phyloP scores from a whole-genome alignment of 441 rosid species.

The Pelargonium fulgidum region DNA sequence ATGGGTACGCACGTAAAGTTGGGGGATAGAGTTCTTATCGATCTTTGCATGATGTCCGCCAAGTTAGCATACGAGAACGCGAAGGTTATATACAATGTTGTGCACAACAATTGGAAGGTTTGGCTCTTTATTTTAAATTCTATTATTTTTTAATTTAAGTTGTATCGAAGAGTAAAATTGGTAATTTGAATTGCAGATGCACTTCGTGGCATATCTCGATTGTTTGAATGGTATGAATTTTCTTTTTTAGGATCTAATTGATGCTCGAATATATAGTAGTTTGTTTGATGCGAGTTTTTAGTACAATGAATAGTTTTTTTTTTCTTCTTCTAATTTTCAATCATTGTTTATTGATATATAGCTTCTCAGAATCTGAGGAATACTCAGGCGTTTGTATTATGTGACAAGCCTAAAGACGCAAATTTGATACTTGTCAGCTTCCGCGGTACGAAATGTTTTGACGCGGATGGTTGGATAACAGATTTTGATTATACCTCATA shows the following conservation, averaged over 20 bases:
- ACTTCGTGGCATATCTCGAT: neutral
- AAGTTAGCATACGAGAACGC: conserved; percentile 1
- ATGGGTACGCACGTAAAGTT: conserved; percentile 19
- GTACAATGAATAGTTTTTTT: too few relatives aligned
- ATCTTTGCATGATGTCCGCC: conserved; percentile 20
- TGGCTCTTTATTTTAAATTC: neutral
- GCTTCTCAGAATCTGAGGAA: conserved; percentile 51
- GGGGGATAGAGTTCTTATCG: conserved; percentile 48
- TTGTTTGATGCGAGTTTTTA: conserved; percentile 16
- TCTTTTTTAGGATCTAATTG: conserved; percentile 34
- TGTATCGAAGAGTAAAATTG: conserved; percentile 21
- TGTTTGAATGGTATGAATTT: neutral
- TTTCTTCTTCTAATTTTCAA: too few relatives aligned
- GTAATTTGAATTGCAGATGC: conserved; percentile 62
- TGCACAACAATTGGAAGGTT: neutral
- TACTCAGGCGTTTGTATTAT: conserved; percentile 52
- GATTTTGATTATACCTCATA: conserved; percentile 73
- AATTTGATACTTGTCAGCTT: conserved; percentile 58
- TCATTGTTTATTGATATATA: conserved; percentile 7
- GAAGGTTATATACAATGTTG: neutral
- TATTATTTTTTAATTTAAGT: too few relatives aligned
- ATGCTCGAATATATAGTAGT: conserved; percentile 56
- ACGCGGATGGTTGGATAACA: conserved; percentile 64
- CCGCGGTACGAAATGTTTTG: conserved; percentile 65
- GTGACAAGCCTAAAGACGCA: conserved; percentile 32